Base-by-base conservation (phyloP, 108 stramenopile species). In the Stephanodiscus triporus region DNA sequence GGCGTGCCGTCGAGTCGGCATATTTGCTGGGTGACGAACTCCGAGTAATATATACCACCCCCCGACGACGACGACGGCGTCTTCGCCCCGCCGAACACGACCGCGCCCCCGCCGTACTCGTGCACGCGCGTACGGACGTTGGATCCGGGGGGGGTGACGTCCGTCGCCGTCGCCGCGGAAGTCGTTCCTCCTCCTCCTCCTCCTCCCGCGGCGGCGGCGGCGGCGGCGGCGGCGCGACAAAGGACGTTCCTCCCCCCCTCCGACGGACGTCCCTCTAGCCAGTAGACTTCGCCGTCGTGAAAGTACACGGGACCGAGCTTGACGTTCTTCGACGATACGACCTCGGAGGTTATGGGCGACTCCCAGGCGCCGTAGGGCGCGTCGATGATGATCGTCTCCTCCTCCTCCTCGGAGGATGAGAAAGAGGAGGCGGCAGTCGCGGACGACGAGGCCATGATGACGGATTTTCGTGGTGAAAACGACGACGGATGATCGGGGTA, bases 31-130 rank as follows among this genome's bases (percentile, higher is more conserved):
- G 83, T 82, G 54, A 62, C 58, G 76, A 91, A 91, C 4, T 91
- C 87, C 17, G 84, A 80, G 50, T 75, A 89, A 57, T 80, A 87
- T 8, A 90, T n/a, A n/a, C n/a, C n/a, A n/a, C n/a, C n/a, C n/a
- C n/a, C n/a, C n/a, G n/a, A n/a, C n/a, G n/a, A n/a, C n/a, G n/a
- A n/a, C n/a, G n/a, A n/a, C n/a, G n/a, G n/a, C n/a, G n/a, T n/a
- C 30, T 30, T 32, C 16, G 19, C 69, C 63, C 9, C 58, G 70
- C 75, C 87, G 47, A 88, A 58, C 5, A 74, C 68, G 4, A 86
- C 60, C 7, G 91, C 87, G 4, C 86, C 91, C 13, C 91, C 91
- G 10, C 91, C 91, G 72, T 93, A 93, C 68, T 93, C 91, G 50
- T 93, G 91, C 8, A 93, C 91, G 0, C 86, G 64, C 9, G 85